Evolutionary conservation across 208 protist genomes (phyloP).

Genomic region (Giardia duodenalis): DNA sequence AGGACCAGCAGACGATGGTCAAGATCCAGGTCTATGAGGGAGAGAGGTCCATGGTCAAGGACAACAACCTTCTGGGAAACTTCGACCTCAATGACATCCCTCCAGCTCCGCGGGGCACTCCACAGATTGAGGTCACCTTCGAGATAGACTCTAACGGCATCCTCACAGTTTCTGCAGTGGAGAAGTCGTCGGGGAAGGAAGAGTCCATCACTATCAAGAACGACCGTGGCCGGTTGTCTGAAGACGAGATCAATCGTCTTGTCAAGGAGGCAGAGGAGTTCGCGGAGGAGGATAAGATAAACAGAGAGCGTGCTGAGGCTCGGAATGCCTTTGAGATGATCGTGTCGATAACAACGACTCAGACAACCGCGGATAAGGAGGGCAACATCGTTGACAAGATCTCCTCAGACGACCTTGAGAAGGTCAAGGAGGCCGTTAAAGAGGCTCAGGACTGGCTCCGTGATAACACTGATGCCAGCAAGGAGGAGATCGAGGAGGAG

Average conservation of each 20-base stretch:
- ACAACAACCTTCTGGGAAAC: constrained; percentile 83
- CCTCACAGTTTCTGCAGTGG: constrained; percentile 76
- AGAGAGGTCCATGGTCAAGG: constrained; percentile 85
- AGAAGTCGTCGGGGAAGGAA: constrained; percentile 69
- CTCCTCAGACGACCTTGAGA: constrained; percentile 23
- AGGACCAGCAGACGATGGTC: constrained; percentile 68
- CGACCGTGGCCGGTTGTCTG: constrained; percentile 49
- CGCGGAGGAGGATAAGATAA: constrained; percentile 33
- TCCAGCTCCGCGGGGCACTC: constrained; percentile 53
- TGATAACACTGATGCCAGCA: constrained; percentile 24
- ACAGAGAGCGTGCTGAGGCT: constrained; percentile 28
- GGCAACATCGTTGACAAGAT: constrained; percentile 23
- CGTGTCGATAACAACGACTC: constrained; percentile 25
- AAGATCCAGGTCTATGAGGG: constrained; percentile 84
- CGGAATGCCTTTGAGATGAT: constrained; percentile 36
- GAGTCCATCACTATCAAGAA: constrained; percentile 72
- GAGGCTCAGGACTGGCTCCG: constrained; percentile 37
- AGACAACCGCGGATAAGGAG: constrained; percentile 15
- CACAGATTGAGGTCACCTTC: constrained; percentile 76
- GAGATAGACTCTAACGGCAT: constrained; percentile 89
- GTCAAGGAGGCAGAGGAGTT: constrained; percentile 31
- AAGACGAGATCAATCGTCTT: constrained; percentile 43
- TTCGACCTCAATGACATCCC: constrained; percentile 86
- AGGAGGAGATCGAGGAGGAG: constrained; percentile 24
- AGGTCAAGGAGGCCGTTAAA: constrained; percentile 28